These are phyloP conservation scores for Annulohypoxylon maeteangense DNA, from an alignment of 495 filamentous ascomycete genomes.

Conservation along the genomic window DNA sequence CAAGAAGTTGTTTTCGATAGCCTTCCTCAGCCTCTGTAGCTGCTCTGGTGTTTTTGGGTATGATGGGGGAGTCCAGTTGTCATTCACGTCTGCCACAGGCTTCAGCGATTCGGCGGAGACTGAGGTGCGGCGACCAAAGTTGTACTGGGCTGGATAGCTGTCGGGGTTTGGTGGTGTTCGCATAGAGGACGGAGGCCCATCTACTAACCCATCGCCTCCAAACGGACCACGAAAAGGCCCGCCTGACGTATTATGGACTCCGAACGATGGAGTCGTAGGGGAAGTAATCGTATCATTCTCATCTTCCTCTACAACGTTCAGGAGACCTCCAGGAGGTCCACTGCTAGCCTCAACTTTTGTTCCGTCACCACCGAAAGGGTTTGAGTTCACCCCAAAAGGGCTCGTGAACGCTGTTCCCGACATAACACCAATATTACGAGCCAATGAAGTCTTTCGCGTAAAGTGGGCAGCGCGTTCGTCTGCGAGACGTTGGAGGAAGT, in stretches of 20 bases:
- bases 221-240: slow-evolving; percentile 57
- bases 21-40: slow-evolving; percentile 76
- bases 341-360: slow-evolving; percentile 49
- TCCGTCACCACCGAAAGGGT: slow-evolving; percentile 59
- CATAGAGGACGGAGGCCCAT: slow-evolving; percentile 53
- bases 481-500: slow-evolving; percentile 70
- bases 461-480: slow-evolving; percentile 66
- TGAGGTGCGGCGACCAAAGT: slow-evolving; percentile 90
- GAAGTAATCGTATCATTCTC: slow-evolving; percentile 67
- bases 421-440: slow-evolving; percentile 50
- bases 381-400: slow-evolving; percentile 63
- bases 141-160: slow-evolving; percentile 92
- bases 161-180: slow-evolving; percentile 63
- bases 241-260: slow-evolving; percentile 37
- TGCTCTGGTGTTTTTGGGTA: slow-evolving; percentile 87
- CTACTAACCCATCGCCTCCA: slow-evolving; percentile 57
- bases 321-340: slow-evolving; percentile 48
- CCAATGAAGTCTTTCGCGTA: slow-evolving; percentile 34
- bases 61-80: slow-evolving; percentile 89
- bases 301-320: slow-evolving; percentile 68
- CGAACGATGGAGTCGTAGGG: slow-evolving; percentile 64
- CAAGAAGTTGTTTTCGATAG: slow-evolving; percentile 90
- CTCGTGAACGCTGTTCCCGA: slow-evolving; percentile 65
- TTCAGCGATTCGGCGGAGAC: slow-evolving; percentile 97
- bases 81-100: slow-evolving; percentile 80